Evolutionary conservation across 2,329 filamentous ascomycete genomes (phyloP), one percentile per base, ranked within the genome.

Genomic region (Aspergillus jensenii): DNA sequence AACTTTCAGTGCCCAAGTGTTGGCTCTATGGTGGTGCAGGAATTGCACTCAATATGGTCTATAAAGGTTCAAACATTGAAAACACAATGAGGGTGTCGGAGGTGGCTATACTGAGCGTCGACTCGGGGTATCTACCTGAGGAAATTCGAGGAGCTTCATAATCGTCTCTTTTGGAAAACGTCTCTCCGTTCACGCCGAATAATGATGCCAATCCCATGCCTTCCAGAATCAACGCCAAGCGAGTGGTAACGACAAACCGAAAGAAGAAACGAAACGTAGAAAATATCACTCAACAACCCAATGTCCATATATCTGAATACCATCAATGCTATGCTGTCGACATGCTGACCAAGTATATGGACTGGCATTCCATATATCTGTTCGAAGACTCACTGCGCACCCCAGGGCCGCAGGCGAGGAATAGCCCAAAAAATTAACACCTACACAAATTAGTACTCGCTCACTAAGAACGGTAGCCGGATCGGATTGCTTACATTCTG

Each of bases 401-500:
- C 53, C 52, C 56, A 55, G 52, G 33, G 37, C 31, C 37, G 35
- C 27, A 50, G 56, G 55, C 39, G 37, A 43, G 25, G 35, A 57
- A 47, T 12, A 21, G 50, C 9, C 27, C 4, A n/a, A 39, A 27
- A 46, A 35, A 39, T 56, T 68, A 72, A 57, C 71, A 74, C 71
- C 71, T 73, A 33, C 7, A 19, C 33, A 57, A 21, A 60, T 75
- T 63, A 74, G 69, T 62, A 64, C 56, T 62, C 6, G 23, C 39
- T 50, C 19, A 52, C 46, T 19, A 33, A 40, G 12, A 19, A 23
- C 37, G 23, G 23, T 17, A 25, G 27, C 57, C 27, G 27, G 27
- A 31, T 17, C 17, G 23, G 57, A 17, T 15, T 21, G 49, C 75
- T 68, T 66, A 79, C 79, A 88, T 88, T 74, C 89, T 93, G 83